Base-by-base conservation (phyloP, 345 rosid species). In the Gossypium thurberi region DNA sequence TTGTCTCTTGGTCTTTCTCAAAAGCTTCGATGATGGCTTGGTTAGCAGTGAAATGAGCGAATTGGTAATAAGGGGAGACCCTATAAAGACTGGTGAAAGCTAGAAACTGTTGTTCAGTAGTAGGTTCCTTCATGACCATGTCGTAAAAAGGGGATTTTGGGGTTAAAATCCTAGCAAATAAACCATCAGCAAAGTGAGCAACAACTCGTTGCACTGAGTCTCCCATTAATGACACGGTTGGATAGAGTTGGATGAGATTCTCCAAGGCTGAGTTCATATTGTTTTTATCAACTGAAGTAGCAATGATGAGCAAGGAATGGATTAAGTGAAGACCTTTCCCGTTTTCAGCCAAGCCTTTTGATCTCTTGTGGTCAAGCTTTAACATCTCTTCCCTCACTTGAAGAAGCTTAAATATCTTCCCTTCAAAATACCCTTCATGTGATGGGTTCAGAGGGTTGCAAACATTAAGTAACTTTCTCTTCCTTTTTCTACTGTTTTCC, bases 1-100 rank as follows among this genome's bases (percentile, higher is more conserved):
- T 83, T 10, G 7, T 53, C 2, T 75, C 76, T 64, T 74, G 82
- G 69, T 87, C 86, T 44, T 70, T 81, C 75, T 89, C 90, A 20
- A 84, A 87, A 1, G 80, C 87, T 72, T 89, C 94, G 11, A 89
- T 58, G 2, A 89, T 87, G 3, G 81, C 82, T 75, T 87, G 91
- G 63, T 89, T 89, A 1, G 90, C 90, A 2, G 91, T 87, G 89
- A 89, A 89, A 79, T 89, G 94, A 18, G 91, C 94, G 23, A 89
- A 83, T 18, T 89, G 94, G 76, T 83, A 87, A 55, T 65, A 89
- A 0, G 94, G 94, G 3, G 94, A 89, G 6, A 81, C 88, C 40
- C 83, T 57, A 40, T 89, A 89, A 68, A 89, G 87, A 70, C 82
- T 65, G 0, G 90, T 89, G 70, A 86, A 82, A 1, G 91, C 88